These are phyloP conservation scores for Trichoderma simmonsii DNA, from an alignment of 2,329 filamentous ascomycete genomes.

Conservation along the genomic window DNA sequence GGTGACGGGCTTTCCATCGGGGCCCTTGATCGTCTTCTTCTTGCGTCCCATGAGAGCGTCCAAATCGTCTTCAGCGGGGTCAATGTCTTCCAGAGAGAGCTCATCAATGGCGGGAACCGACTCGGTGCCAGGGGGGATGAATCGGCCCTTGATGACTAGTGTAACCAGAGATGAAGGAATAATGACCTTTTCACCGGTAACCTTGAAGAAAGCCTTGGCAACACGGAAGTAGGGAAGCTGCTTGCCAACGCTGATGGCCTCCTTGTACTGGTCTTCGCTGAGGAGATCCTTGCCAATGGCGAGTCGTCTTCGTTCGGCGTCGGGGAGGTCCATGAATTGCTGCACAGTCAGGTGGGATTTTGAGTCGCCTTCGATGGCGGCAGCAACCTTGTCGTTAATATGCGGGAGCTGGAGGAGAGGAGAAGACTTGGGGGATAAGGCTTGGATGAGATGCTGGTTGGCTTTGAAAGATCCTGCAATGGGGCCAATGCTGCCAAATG, in stretches of 20 bases:
- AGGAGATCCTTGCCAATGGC: constrained; percentile 70
- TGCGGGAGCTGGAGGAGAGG: constrained; percentile 89
- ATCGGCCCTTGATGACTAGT: constrained; percentile 90
- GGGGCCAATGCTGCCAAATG: constrained; percentile 79
- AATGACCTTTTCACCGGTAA: constrained; percentile 88
- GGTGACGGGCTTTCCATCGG: constrained; percentile 53
- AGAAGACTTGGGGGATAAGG: constrained; percentile 75
- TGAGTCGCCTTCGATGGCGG: constrained; percentile 69
- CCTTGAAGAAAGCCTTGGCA: constrained; percentile 97
- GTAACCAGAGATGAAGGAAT: constrained; percentile 90
- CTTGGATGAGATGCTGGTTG: constrained; percentile 86
- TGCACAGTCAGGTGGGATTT: constrained; percentile 77
- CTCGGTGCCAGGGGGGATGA: constrained; percentile 80
- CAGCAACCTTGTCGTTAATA: constrained; percentile 66
- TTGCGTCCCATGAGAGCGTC: constrained; percentile 79
- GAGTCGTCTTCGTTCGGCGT: constrained; percentile 67
- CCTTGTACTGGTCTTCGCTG: constrained; percentile 70
- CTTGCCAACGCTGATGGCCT: constrained; percentile 71
- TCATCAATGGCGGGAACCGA: constrained; percentile 72
- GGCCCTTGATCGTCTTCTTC: constrained; percentile 63
- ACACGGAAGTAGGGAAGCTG: constrained; percentile 83
- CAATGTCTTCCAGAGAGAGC: constrained; percentile 81
- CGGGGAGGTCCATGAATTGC: constrained; percentile 81
- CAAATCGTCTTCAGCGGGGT: constrained; percentile 88
- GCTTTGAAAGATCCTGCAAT: constrained; percentile 78